These are phyloP conservation scores for Penicillium digitatum DNA, from an alignment of 2,329 filamentous ascomycete species.

Conservation along the genomic window DNA sequence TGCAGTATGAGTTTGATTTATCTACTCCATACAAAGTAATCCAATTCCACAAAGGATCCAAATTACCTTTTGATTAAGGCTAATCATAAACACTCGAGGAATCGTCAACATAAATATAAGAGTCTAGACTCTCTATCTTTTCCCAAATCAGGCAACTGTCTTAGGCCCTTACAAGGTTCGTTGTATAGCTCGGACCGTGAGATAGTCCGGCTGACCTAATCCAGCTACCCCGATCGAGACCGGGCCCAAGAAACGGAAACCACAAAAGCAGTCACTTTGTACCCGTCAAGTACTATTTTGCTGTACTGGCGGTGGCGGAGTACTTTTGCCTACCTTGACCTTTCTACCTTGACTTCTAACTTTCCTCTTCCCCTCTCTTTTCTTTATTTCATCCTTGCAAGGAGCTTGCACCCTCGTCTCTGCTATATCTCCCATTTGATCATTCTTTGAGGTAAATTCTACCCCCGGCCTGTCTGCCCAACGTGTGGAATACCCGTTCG, in stretches of 20 bases:
- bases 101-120: not conserved
- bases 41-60: not conserved
- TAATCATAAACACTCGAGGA: not conserved
- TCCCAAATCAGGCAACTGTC: not conserved
- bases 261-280: slow-evolving; percentile 1
- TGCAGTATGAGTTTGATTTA: too few species aligned
- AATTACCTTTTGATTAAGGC: not conserved
- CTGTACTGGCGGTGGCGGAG: slow-evolving; percentile 23
- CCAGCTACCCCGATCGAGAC: slow-evolving; percentile 6
- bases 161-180: not conserved
- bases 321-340: slow-evolving; percentile 17
- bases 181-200: slow-evolving; percentile 2
- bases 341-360: slow-evolving; percentile 3
- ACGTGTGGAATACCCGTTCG: slow-evolving; percentile 13
- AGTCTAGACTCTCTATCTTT: slow-evolving; percentile 1
- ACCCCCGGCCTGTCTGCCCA: not conserved
- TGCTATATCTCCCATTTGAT: not conserved
- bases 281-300: slow-evolving; percentile 19
- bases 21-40: not conserved
- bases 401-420: not conserved
- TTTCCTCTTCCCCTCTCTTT: slow-evolving; percentile 5
- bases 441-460: not conserved
- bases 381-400: not conserved
- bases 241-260: slow-evolving; percentile 4
- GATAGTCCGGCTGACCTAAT: slow-evolving; percentile 4